Base-by-base conservation (phyloP, 2,329 filamentous ascomycete genomes). In the Tolypocladium paradoxum region DNA sequence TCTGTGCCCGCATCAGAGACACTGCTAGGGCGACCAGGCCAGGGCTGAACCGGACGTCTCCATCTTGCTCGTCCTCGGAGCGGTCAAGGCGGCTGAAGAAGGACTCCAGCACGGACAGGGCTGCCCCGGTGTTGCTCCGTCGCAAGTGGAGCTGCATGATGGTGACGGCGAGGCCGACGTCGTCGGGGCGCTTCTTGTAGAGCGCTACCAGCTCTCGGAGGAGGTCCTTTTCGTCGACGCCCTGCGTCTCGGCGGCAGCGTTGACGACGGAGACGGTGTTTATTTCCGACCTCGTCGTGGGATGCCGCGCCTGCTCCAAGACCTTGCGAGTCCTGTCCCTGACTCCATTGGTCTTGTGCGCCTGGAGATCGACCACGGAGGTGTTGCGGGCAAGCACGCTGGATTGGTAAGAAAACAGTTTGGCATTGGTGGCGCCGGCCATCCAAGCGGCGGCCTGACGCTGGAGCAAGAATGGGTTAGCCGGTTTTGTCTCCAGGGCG, bases 11-110 rank as follows among this genome's bases (percentile, higher is more conserved):
- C 69, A 96, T 93, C 0, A 99, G 76, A 2, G 88, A 84, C 11
- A 95, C 85, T 3, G 88, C 76, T 2, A 92, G 76, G 0, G 88
- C 90, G 31, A 97, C 79, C 1, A 99, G 75, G 2, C 92, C 92
- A 0, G 93, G 92, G 29, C 89, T 85, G 67, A 85, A 93, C 12
- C 91, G 85, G 29, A 87, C 81, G 60, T 90, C 83, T 53, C 82
- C 75, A 54, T 85, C 76, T 18, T 78, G 74, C 2, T 76, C 64
- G 0, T 74, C 72, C 6, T 67, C 75, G 3, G 81, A 82, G 48
- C 81, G 70, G 61, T 92, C 88, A 1, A 96, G 76, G 11, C 79
- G 79, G 56, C 78, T 78, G 53, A 96, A 79, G 64, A 93, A 91
- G 1, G 79, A 73, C 64, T 95, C 87, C 2, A 96, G 74, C 6